Conservation (phyloP, 2,329 filamentous ascomycete genomes). For the Amesomyces nigricolor region DNA sequence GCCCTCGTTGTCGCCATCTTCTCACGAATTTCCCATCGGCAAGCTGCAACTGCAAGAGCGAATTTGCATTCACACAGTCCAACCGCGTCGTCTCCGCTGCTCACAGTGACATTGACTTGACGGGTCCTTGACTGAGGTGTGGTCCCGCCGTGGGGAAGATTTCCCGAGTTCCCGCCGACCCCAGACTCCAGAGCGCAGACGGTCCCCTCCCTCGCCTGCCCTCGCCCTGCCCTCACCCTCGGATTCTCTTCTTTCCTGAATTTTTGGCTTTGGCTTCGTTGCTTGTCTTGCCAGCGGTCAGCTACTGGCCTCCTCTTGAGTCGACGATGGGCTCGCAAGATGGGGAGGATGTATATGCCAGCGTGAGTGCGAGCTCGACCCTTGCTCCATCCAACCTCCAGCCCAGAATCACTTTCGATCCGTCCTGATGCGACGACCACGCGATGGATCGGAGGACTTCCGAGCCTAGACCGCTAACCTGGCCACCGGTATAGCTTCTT, state of each 20-base stretch:
- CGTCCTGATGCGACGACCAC: neutral
- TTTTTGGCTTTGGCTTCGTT: slow-evolving; percentile 7
- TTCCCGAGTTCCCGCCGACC: neutral
- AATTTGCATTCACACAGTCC: too few relatives aligned
- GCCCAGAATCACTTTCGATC: neutral
- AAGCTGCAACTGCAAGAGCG: too few relatives aligned
- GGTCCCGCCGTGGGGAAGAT: too few relatives aligned
- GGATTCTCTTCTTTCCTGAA: neutral
- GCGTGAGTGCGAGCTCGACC: slow-evolving; percentile 39
- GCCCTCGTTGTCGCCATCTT: too few relatives aligned
- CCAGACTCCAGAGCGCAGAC: too few relatives aligned
- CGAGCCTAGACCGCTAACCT: slow-evolving; percentile 20
- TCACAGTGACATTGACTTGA: too few relatives aligned
- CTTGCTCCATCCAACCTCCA: neutral
- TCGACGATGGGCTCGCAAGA: slow-evolving; percentile 22
- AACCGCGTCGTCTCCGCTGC: too few relatives aligned
- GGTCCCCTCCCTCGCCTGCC: neutral
- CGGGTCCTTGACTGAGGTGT: too few relatives aligned
- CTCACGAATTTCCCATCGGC: too few relatives aligned
- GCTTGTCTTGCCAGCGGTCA: neutral
- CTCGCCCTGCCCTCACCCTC: too few relatives aligned
- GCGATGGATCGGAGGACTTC: neutral
- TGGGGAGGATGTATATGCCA: slow-evolving; percentile 51
- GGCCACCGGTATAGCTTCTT: slow-evolving; percentile 60
- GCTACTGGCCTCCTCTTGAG: too few relatives aligned